Conservation (phyloP, 768 basidiomycete species). For the Steccherinum ochraceum region DNA sequence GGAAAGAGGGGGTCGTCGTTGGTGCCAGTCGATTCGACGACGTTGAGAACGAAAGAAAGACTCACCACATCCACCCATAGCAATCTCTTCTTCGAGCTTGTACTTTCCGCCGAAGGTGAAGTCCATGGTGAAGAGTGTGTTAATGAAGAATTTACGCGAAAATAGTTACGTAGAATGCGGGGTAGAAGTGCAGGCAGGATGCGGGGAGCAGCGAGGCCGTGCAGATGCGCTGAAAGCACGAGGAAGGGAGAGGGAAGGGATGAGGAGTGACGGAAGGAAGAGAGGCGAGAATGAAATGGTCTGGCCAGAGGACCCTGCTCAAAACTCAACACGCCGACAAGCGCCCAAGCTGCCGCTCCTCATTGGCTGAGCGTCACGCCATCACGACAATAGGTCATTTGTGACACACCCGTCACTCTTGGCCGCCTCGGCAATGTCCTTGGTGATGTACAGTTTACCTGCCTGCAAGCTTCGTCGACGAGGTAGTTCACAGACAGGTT, state of each 20-base stretch:
- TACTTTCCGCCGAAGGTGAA: conserved; percentile 69
- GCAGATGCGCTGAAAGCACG: not conserved
- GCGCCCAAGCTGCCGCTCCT: too few species aligned
- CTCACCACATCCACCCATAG: conserved; percentile 70
- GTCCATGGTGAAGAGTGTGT: conserved; percentile 24
- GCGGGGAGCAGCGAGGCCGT: not conserved
- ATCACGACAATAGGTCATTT: not conserved
- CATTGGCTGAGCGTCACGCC: not conserved
- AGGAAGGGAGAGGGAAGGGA: not conserved
- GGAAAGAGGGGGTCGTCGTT: not conserved
- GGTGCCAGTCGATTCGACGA: not conserved
- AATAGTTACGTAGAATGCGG: not conserved
- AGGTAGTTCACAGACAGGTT: too few species aligned
- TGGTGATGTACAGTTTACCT: not conserved
- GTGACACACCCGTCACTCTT: not conserved
- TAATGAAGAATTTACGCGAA: not conserved
- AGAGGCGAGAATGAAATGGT: not conserved
- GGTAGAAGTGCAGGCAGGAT: not conserved
- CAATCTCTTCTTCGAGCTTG: conserved; percentile 73
- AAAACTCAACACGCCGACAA: not conserved
- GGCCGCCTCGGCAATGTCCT: not conserved
- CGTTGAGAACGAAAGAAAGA: not conserved
- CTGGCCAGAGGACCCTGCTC: not conserved
- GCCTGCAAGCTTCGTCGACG: not conserved
- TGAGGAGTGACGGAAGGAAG: not conserved